Evolutionary conservation across 139 green algal species (phyloP).

Genomic region (Mesotaenium endlicherianum): DNA sequence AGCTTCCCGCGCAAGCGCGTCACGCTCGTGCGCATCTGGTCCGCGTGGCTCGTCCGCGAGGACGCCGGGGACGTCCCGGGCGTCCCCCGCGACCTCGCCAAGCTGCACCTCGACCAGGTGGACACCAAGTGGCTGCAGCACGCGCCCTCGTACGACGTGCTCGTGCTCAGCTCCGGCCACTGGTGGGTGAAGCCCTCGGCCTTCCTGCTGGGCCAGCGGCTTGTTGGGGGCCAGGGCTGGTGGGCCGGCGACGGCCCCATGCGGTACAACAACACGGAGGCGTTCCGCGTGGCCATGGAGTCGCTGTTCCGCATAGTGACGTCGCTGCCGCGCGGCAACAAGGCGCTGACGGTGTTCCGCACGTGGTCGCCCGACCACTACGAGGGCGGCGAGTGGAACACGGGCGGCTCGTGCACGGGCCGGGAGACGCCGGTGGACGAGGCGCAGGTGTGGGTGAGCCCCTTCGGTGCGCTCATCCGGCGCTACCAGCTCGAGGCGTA

Average conservation of each 20-base stretch:
- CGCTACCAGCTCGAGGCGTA: constrained; percentile 7
- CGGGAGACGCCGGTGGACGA: background rate
- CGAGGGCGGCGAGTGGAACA: constrained; percentile 45
- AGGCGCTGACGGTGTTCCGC: constrained; percentile 15
- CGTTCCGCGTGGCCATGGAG: background rate
- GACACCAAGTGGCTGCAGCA: background rate
- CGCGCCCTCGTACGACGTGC: background rate
- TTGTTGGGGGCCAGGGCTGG: background rate
- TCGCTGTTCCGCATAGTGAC: background rate
- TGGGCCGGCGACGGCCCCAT: background rate
- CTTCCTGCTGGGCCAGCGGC: background rate
- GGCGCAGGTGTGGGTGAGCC: background rate
- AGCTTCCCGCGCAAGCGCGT: background rate
- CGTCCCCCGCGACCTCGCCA: background rate
- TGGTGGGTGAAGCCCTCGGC: constrained; percentile 24
- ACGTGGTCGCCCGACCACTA: constrained; percentile 45
- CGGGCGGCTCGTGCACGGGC: constrained; percentile 29
- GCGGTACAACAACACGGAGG: background rate
- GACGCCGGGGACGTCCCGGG: background rate
- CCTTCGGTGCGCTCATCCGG: background rate
- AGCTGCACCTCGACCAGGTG: constrained; percentile 19
- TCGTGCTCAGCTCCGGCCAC: constrained; percentile 25
- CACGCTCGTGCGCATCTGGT: constrained; percentile 19
- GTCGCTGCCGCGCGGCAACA: background rate
- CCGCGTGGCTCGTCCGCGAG: constrained; percentile 23